Percentiles rank a stretch among this genome's conserved stretches.
Evolutionary conservation across 1,139 yeast genomes (phyloP).

Genomic region (Casaregolazyma lundiana): DNA sequence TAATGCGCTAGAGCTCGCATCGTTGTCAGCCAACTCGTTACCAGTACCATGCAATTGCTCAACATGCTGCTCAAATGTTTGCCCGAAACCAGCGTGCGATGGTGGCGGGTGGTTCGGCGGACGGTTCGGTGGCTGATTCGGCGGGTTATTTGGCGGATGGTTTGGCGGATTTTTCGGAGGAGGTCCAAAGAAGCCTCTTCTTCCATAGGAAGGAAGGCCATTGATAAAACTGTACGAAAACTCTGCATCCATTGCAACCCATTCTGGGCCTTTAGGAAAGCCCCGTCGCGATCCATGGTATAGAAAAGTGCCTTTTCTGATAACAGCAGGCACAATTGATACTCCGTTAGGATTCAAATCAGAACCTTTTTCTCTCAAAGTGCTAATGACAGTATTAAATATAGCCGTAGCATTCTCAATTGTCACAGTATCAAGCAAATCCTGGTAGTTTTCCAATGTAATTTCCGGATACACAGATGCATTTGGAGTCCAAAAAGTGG

Average conservation of each 20-base stretch:
- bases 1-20: not conserved
- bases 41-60: not conserved
- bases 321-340: slow-evolving; percentile 51
- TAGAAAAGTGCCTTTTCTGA: slow-evolving; percentile 51
- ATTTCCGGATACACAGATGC: slow-evolving; percentile 6
- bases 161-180: too few relatives aligned
- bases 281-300: slow-evolving; percentile 43
- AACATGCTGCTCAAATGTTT: not conserved
- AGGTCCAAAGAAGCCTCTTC: not conserved
- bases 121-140: too few relatives aligned
- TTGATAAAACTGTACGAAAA: slow-evolving; percentile 46
- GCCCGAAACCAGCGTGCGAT: not conserved
- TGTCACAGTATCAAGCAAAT: slow-evolving; percentile 33
- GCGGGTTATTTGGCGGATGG: too few relatives aligned
- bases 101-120: not conserved
- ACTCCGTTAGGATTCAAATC: slow-evolving; percentile 52
- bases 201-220: slow-evolving; percentile 9
- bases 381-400: slow-evolving; percentile 49
- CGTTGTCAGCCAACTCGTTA: too few relatives aligned
- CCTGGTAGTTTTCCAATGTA: slow-evolving; percentile 7
- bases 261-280: slow-evolving; percentile 45
- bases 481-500: not conserved
- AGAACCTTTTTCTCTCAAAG: slow-evolving; percentile 45
- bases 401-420: slow-evolving; percentile 47
- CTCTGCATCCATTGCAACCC: slow-evolving; percentile 58